Evolutionary conservation across 306 rosid species (phyloP), one percentile per base, ranked within the genome.

Genomic region (Luffa acutangula): DNA sequence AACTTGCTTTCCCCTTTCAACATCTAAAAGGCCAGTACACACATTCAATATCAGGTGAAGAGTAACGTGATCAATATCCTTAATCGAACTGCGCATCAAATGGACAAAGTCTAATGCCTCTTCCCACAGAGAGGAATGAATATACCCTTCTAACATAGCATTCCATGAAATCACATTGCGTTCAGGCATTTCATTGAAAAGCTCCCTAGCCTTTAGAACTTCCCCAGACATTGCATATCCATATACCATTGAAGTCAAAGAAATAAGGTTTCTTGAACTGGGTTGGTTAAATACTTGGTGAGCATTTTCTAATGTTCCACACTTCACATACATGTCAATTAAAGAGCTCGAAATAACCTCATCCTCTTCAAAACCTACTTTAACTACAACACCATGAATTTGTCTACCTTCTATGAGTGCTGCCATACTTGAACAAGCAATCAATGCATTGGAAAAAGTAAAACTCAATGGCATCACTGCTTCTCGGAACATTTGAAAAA

Each of bases 91-190:
- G 82, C 57, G 75, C 95, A 92, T 86, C 57, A 90, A 82, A 80
- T 83, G 49, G 57, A 87, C 59, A 79, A 89, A 90, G 72, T 84
- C 81, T 10, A 89, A 76, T 5, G 93, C 97, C 80, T 88, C 81
- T 48, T 67, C 84, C 90, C 88, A 90, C 53, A 87, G 78, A 66
- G n/a, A 80, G 54, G 67, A 81, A 54, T 56, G 67, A 18, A 75
- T 78, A 80, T 92, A 90, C 41, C 97, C 93, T 0, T 85, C 88
- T 86, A 92, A 72, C 97, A 92, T 90, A 53, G 93, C 91, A 86
- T 92, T 92, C 97, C 97, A 90, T 7, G 93, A 86, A 36, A 92
- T 69, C 85, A 92, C 88, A 86, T 89, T 89, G 49, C 88, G 82
- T 73, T 90, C 89, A 14, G 90, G 92, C 97, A 90, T 92, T 79